A percentile compares a stretch with the other conserved stretches of the same genome.
These are phyloP conservation scores for Fusarium metavorans DNA, from an alignment of 2,329 filamentous ascomycete species.

Conservation along the genomic window DNA sequence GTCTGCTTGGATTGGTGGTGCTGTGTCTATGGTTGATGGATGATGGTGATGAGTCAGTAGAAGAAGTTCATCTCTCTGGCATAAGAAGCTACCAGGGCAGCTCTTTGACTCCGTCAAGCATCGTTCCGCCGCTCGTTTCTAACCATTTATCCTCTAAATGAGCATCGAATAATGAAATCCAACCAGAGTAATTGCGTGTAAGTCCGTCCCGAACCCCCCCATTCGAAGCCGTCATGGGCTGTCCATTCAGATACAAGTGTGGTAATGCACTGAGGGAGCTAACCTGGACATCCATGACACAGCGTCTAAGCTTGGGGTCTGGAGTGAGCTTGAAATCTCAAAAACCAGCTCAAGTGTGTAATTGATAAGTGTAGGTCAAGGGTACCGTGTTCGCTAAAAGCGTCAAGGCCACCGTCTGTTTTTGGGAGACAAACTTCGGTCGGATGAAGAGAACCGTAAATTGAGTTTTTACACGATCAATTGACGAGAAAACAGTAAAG, in stretches of 20 bases:
- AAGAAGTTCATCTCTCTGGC: background rate
- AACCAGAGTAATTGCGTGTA: background rate
- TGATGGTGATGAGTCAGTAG: background rate
- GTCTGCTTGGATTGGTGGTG: background rate
- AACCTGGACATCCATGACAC: background rate
- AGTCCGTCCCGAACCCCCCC: background rate
- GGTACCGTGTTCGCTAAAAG: accelerated
- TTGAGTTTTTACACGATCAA: background rate
- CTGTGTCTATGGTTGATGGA: background rate
- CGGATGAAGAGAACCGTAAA: background rate
- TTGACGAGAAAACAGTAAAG: background rate
- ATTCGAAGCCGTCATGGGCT: too few relatives aligned
- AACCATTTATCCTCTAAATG: background rate
- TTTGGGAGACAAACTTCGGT: background rate
- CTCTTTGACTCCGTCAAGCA: background rate
- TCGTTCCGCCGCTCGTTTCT: background rate
- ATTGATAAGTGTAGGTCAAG: background rate
- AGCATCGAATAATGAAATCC: background rate
- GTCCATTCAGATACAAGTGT: too few relatives aligned
- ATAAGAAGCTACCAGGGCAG: background rate
- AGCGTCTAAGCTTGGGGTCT: background rate
- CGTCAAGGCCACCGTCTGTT: background rate
- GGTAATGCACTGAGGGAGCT: background rate
- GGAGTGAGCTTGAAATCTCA: background rate
- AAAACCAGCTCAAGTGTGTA: background rate